Evolutionary conservation across 495 filamentous ascomycete species (phyloP), one percentile per base, ranked within the genome.

Genomic region (Chlorociboria aeruginascens): DNA sequence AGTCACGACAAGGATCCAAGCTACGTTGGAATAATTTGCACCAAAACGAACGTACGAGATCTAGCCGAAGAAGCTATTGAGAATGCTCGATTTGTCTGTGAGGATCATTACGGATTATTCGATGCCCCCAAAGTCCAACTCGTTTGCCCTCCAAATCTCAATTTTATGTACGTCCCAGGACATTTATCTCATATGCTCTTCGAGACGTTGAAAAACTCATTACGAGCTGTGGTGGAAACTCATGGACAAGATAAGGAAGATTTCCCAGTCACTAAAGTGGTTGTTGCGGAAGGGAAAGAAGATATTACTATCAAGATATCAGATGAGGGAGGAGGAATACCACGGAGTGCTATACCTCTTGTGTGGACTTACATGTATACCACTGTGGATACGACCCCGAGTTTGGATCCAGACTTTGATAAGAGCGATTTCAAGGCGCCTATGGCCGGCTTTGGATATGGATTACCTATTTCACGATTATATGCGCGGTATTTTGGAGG

Each of bases 311-410:
- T 98, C 69, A 98, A 98, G 66, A 76, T 98, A 45, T 87, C 82
- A 9, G 92, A 98, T 61, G 92, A 98, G 64, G 92, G 92, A 37
- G 92, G 92, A 52, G 92, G 92, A 37, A 96, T 98, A 25, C 87
- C 89, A 0, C 76, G 92, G 46, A 87, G 82, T 51, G 73, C 85
- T 30, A 96, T 98, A 46, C 93, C 93, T 8, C 73, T 98, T 7
- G 92, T 97, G 12, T 98, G 92, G 92, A 98, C 92, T 25, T 98
- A 98, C 61, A 98, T 97, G 92, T 98, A 97, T 59, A 98, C 92
- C 14, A 98, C 92, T 8, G 90, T 98, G 36, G 92, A 96, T 64
- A 80, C 88, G 49, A 96, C 92, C 3, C 92, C 92, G 6, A 93
- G 78, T 58, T 70, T 98, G 40, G 92, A 98, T 59, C 92, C 92